A percentile compares a stretch with the other conserved stretches of the same genome.
These are phyloP conservation scores for Thelephora aurantiotincta DNA, from an alignment of 768 basidiomycete genomes.

Conservation along the genomic window DNA sequence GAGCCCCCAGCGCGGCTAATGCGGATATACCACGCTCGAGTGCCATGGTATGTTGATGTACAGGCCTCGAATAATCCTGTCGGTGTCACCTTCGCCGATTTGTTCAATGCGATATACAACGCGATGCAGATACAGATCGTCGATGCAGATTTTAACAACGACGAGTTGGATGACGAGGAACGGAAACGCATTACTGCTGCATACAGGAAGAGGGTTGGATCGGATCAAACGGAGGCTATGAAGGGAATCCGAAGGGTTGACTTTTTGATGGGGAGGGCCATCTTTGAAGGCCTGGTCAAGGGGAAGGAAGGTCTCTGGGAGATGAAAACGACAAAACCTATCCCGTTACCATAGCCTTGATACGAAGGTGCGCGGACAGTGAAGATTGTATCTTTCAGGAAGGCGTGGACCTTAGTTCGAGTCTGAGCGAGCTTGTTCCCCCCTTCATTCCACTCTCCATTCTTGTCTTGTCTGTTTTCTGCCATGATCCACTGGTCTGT, in stretches of 20 bases:
- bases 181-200: conserved; percentile 28
- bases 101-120: conserved; percentile 31
- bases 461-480: too few species aligned
- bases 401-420: too few species aligned
- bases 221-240: conserved; percentile 17
- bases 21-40: conserved; percentile 38
- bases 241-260: conserved; percentile 44
- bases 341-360: background rate
- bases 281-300: conserved; percentile 40
- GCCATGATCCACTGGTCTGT: too few species aligned
- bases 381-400: too few species aligned
- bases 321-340: conserved; percentile 32
- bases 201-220: conserved; percentile 30
- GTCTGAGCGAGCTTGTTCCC: too few species aligned
- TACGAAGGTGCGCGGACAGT: too few species aligned
- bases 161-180: conserved; percentile 32
- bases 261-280: conserved; percentile 37
- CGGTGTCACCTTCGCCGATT: conserved; percentile 46
- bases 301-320: conserved; percentile 51
- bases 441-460: too few species aligned
- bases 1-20: conserved; percentile 34
- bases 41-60: conserved; percentile 62
- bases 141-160: conserved; percentile 43
- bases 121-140: conserved; percentile 31
- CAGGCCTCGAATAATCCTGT: conserved; percentile 23